These are phyloP conservation scores for Silybum marianum DNA, from an alignment of 129 eudicot genomes.

Conservation along the genomic window DNA sequence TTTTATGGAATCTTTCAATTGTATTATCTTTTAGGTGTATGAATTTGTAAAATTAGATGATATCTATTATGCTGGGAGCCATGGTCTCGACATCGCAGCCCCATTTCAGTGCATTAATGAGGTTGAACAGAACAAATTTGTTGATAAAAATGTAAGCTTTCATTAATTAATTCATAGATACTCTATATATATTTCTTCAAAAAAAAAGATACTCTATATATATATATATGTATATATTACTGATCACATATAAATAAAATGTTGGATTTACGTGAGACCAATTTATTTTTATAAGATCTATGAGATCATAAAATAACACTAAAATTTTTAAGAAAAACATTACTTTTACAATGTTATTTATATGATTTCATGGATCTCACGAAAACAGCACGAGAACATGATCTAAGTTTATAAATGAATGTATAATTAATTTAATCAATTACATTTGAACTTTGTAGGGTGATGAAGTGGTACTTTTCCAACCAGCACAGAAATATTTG, in stretches of 20 bases:
- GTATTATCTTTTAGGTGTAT: slow-evolving; percentile 24
- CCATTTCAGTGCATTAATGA: slow-evolving; percentile 25
- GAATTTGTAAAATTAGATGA: slow-evolving; percentile 44
- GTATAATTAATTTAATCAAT: background rate
- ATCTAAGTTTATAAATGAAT: background rate
- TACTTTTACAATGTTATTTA: too few relatives aligned
- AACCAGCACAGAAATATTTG: slow-evolving; percentile 68
- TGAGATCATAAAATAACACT: too few relatives aligned
- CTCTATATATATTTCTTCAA: too few relatives aligned
- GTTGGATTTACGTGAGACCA: too few relatives aligned
- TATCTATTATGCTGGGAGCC: slow-evolving; percentile 49
- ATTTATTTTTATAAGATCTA: too few relatives aligned
- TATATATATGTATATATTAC: background rate
- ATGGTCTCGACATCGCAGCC: slow-evolving; percentile 48
- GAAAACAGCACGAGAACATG: too few relatives aligned
- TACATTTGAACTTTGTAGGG: slow-evolving; percentile 36
- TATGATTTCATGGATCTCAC: too few relatives aligned
- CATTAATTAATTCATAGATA: background rate
- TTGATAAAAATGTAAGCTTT: slow-evolving; percentile 30
- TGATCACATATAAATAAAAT: background rate
- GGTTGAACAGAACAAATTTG: slow-evolving; percentile 7
- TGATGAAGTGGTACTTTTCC: slow-evolving; percentile 54
- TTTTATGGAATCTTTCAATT: background rate
- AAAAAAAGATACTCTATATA: too few relatives aligned
- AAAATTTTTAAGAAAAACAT: too few relatives aligned